Evolutionary conservation across 2,329 filamentous ascomycete genomes (phyloP).

Genomic region (Cytospora chrysosperma): DNA sequence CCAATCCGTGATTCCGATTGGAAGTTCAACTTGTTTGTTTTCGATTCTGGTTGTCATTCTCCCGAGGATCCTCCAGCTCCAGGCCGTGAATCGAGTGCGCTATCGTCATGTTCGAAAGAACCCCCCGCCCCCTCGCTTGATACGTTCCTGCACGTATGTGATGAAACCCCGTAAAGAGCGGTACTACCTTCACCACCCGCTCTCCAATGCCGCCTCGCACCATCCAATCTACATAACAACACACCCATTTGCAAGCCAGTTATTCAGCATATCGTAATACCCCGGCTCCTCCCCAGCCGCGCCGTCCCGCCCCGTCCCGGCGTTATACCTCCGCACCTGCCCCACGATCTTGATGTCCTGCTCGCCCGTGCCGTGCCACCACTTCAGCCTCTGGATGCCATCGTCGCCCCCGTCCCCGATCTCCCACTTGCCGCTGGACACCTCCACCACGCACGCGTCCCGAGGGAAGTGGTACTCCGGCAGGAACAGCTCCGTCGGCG

Average conservation of each 20-base stretch:
- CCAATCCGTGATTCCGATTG: neutral
- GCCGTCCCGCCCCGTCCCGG: slow-evolving; percentile 56
- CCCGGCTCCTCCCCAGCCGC: slow-evolving; percentile 70
- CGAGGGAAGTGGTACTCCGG: slow-evolving; percentile 91
- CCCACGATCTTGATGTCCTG: slow-evolving; percentile 78
- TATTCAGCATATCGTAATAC: slow-evolving; percentile 70
- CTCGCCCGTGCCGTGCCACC: slow-evolving; percentile 90
- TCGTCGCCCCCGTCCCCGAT: slow-evolving; percentile 70
- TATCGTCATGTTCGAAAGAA: neutral
- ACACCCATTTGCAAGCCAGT: slow-evolving; percentile 50
- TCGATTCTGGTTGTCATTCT: neutral
- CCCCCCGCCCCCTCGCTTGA: neutral
- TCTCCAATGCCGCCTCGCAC: neutral
- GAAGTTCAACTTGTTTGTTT: neutral
- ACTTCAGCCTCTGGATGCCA: slow-evolving; percentile 73
- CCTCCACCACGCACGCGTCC: slow-evolving; percentile 67
- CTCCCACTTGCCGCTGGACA: slow-evolving; percentile 86
- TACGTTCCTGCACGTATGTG: neutral
- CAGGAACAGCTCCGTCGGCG: slow-evolving; percentile 79
- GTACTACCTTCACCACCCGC: neutral
- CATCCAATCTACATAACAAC: slow-evolving; percentile 47
- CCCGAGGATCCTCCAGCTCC: no score
- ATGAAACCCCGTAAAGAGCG: neutral
- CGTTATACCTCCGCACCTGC: slow-evolving; percentile 62
- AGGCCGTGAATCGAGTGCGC: neutral